Evolutionary conservation across 352 stramenopile genomes (phyloP).

Genomic region (Phytophthora meadii): DNA sequence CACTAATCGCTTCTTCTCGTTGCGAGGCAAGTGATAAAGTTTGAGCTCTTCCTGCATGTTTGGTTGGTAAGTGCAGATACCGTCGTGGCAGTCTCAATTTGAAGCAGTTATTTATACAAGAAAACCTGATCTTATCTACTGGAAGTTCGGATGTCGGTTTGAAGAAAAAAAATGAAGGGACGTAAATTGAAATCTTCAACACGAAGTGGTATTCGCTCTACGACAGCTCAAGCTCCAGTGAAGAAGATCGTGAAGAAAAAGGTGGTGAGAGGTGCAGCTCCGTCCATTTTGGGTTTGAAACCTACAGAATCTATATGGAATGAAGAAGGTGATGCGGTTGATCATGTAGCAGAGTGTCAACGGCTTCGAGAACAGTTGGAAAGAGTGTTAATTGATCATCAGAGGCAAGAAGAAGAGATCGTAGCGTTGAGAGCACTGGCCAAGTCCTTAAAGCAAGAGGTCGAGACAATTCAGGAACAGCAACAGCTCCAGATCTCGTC

Average conservation of each 20-base stretch:
- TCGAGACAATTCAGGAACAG: conserved; percentile 48
- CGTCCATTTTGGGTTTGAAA: conserved; percentile 19
- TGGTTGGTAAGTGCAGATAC: background rate
- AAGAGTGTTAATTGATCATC: conserved; percentile 49
- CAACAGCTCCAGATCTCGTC: conserved; percentile 11
- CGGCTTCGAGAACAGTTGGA: conserved; percentile 59
- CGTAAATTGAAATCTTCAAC: conserved; percentile 9
- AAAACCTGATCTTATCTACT: conserved; percentile 2
- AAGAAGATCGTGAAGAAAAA: conserved; percentile 28
- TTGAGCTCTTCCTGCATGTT: conserved; percentile 31
- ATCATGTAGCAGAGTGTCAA: conserved; percentile 42
- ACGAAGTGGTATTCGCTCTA: background rate
- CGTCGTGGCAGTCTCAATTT: background rate
- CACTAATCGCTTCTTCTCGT: conserved; percentile 49
- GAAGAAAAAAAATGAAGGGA: conserved; percentile 32
- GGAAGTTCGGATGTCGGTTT: background rate
- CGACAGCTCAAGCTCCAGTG: background rate
- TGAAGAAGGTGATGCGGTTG: conserved; percentile 3
- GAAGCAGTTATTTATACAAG: conserved; percentile 28
- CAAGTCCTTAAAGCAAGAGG: conserved; percentile 61
- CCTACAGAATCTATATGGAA: background rate
- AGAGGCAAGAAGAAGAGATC: conserved; percentile 67
- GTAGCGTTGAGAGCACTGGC: conserved; percentile 61
- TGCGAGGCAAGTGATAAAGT: conserved; percentile 29
- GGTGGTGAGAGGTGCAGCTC: background rate